Base-by-base conservation (phyloP, 73 alveolate species). In the Blepharisma stoltei region DNA sequence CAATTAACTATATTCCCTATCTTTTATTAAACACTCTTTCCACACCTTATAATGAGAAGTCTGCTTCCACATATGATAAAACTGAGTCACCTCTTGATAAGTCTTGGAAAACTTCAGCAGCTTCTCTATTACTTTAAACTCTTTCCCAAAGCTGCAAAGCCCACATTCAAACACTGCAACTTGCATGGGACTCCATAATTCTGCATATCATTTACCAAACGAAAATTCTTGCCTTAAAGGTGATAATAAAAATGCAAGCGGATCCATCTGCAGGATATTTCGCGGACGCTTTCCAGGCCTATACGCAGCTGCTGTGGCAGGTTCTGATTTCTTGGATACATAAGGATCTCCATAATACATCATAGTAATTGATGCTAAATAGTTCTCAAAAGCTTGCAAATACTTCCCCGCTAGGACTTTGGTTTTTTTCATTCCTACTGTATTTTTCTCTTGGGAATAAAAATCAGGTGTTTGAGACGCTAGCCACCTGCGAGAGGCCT, bases 11-110 rank as follows among this genome's bases (percentile, higher is more conserved):
- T 32, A 32, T 32, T 32, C 41, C 41, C 41, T 32, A 32, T 32
- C 41, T 32, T 32, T 32, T 32, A 32, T 32, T 32, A 32, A 32
- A 32, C 41, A 32, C 41, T 50, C 65, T 50, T 50, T 50, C 65
- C 65, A 50, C 27, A 18, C 65, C 65, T 18, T 50, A 50, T 50
- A 50, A 50, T 50, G 65, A 50, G 65, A 50, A 50, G 65, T 50
- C 65, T 50, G n/a, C 21, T 50, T 50, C 65, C 65, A 50, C 65
- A 50, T 14, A 4, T 50, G 21, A 18, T 50, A 50, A 50, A 50
- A 50, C n/a, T 18, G 65, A 18, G 65, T 50, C 27, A 50, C 21
- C 21, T 50, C 65, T 18, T 11, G 21, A 11, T 50, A 14, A 18
- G 27, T 1, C 65, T 50, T 50, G 27, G 21, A 50, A 14, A 1